Conservation (phyloP, 2,329 filamentous ascomycete genomes). For the Golovinomyces cichoracearum region DNA sequence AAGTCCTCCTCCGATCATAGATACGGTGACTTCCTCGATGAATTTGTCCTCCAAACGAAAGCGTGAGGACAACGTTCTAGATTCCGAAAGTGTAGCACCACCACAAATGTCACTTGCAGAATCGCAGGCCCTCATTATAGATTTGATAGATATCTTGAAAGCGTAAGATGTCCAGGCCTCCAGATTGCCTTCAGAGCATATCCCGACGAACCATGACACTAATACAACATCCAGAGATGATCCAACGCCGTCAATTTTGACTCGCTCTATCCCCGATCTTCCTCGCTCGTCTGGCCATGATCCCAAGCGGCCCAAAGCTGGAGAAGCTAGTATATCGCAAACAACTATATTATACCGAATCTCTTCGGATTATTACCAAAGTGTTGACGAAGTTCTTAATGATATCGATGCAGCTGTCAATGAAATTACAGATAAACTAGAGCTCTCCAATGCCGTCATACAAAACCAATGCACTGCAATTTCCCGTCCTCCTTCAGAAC, state of each 20-base stretch:
- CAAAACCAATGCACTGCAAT: conserved; percentile 9
- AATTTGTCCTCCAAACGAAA: conserved; percentile 28
- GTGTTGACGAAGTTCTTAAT: conserved; percentile 37
- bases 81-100: conserved; percentile 6
- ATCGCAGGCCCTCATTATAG: conserved; percentile 17
- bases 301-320: conserved; percentile 33
- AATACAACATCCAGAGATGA: conserved; percentile 23
- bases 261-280: conserved; percentile 23
- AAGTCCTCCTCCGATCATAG: conserved; percentile 15
- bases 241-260: conserved; percentile 26
- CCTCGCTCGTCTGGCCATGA: conserved; percentile 25
- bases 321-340: conserved; percentile 27
- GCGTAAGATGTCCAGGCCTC: conserved; percentile 16
- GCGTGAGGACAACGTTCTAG: conserved; percentile 23
- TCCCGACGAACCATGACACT: conserved; percentile 2
- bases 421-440: conserved; percentile 24
- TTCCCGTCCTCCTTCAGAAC: conserved; percentile 7
- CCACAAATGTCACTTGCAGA: conserved; percentile 12
- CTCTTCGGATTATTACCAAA: conserved; percentile 25
- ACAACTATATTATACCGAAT: conserved; percentile 19
- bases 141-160: conserved; percentile 20
- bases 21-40: conserved; percentile 9
- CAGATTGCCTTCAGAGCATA: neutral
- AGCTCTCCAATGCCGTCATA: conserved; percentile 14
- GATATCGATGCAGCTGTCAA: conserved; percentile 27